Conservation (phyloP, 1,139 yeast genomes). For the Lodderomyces metapsilosis region DNA sequence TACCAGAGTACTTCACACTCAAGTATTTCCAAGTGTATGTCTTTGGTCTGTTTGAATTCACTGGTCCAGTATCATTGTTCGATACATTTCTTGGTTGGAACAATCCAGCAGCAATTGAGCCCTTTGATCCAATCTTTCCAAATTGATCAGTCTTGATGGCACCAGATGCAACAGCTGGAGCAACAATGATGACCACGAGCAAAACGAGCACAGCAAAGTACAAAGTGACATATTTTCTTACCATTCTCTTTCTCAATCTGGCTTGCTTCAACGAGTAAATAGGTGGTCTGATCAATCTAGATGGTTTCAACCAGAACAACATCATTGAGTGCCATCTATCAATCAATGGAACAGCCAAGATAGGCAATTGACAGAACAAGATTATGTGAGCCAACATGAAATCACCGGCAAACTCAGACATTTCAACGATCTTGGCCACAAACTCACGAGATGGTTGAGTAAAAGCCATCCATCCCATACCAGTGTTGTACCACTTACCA, state of each 20-base stretch:
- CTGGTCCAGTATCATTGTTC: conserved; percentile 79
- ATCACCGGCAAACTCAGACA: conserved; percentile 97
- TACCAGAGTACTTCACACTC: conserved; percentile 52
- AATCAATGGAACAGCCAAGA: conserved; percentile 78
- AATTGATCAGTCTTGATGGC: conserved; percentile 27
- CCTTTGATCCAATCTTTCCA: conserved; percentile 24
- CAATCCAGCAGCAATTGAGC: conserved; percentile 63
- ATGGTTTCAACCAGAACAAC: conserved; percentile 98
- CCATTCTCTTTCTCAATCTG: conserved; percentile 97
- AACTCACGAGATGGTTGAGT: conserved; percentile 97
- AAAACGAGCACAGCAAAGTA: conserved; percentile 69
- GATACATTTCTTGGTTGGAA: conserved; percentile 83
- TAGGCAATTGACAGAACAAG: conserved; percentile 85
- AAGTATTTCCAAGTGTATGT: conserved; percentile 46
- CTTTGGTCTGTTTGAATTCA: conserved; percentile 35
- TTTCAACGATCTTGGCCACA: conserved; percentile 88
- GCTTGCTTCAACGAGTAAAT: conserved; percentile 97
- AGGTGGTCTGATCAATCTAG: conserved; percentile 98
- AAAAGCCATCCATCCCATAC: conserved; percentile 93
- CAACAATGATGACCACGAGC: conserved; percentile 78
- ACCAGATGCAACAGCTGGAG: conserved; percentile 80
- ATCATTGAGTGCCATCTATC: conserved; percentile 98
- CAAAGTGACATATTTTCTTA: conserved; percentile 85
- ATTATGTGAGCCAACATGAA: conserved; percentile 88
- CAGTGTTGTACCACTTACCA: conserved; percentile 97